Base-by-base conservation (phyloP, 2,329 filamentous ascomycete genomes). In the Fusarium tjaetaba region DNA sequence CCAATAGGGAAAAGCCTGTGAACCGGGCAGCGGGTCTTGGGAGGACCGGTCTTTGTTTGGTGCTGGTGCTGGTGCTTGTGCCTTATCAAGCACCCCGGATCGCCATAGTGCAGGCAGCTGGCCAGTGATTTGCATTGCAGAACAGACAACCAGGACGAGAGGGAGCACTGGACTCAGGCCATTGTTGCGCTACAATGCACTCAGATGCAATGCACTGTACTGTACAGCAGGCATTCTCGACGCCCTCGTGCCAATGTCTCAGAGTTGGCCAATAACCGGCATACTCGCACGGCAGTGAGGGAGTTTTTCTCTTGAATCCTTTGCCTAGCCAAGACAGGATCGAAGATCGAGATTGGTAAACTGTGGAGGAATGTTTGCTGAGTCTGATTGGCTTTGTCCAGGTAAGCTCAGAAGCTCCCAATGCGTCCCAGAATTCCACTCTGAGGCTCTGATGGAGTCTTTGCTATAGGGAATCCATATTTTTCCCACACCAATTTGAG, bases 51-150 rank as follows among this genome's bases (percentile, higher is more conserved):
- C 55, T 64, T 63, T 64, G 57, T 61, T 28, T 61, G 58, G 68
- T 66, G 48, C 52, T 61, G 58, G 68, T 66, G 48, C 52, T 41
- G 46, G 68, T 59, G 71, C 70, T 57, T 56, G 61, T 66, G 45
- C 62, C 48, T 61, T 72, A 70, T 70, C 71, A 72, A 55, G 61
- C 68, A 75, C 75, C 75, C 76, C 76, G 74, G 76, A 77, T 77
- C 76, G 70, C 58, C 75, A 53, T 56, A 64, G 67, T 77, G 76
- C 74, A 78, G 73, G 63, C 55, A 45, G 48, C 51, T 41, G 51
- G 56, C 32, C 56, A 51, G 56, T 59, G 56, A 58, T 58, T 58
- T 38, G 56, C 41, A 59, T 59, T 34, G 24, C 55, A 48, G 55
- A 46, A 26, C 49, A 48, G 39, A 58, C 55, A 49, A 18, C 41